Evolutionary conservation across 2,329 filamentous ascomycete species (phyloP), one percentile per base, ranked within the genome.

Genomic region (Daldinia eschscholtzii): DNA sequence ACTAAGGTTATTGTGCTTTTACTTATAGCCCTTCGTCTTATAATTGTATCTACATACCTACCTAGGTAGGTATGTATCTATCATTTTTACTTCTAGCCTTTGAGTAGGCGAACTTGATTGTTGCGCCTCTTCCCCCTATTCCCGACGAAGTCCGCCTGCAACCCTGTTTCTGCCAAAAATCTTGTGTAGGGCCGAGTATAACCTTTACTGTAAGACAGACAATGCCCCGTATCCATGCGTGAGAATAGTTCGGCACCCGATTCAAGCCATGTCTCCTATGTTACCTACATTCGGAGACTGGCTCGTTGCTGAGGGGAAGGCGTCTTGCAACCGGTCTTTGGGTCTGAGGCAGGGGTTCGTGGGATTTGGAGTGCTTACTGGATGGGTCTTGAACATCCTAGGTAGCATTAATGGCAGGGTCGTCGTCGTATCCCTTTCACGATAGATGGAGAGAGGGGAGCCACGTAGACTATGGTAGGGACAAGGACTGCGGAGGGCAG

Each of bases 371-470:
- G 5, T 39, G 33, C 52, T 26, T 37, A 55, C 30, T 55, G 33
- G n/a, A 7, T 55, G 18, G n/a, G 20, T n/a, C 0, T 23, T 55
- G n/a, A 7, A 33, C 1, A 2, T 52, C 9, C 46, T 52, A 2
- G 26, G 46, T 52, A 37, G 30, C 35, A 55, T 37, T 15, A 37
- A 26, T 55, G 50, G 50, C 6, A 35, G n/a, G 50, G 33, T 37
- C n/a, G 10, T 37, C 30, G 33, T 55, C 9, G 50, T 37, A 23
- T 26, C 30, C n/a, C 33, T 10, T 55, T 37, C 50, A 26, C 30
- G 33, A 37, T 37, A 12, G 28, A 15, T 13, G 12, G 44, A 26
- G 30, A 37, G 50, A 53, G n/a, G 20, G 30, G 30, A 55, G 33
- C 30, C 50, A 55, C 18, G 33, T 55, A 55, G 18, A 13, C 4